Evolutionary conservation across 106 monocot genomes (phyloP), one percentile per base, ranked within the genome.

Genomic region (Posidonia australis): DNA sequence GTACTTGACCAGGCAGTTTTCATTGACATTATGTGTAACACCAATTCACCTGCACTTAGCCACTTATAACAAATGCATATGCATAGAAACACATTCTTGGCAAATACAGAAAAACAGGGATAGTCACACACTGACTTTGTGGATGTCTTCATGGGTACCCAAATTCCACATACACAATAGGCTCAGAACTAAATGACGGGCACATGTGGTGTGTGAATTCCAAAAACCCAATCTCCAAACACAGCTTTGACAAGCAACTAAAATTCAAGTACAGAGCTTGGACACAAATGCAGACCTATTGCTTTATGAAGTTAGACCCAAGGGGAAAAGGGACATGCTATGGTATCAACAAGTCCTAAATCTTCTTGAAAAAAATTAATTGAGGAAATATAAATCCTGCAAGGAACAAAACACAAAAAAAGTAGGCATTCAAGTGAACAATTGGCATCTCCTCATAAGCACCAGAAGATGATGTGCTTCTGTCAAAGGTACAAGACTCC

Each of bases 401-500:
- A 76, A 75, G 48, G 69, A 68, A 58, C 19, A 54, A 63, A 51
- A 54, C 53, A 70, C 51, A 55, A 12, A 49, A 65, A 57, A 68
- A 31, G 51, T 20, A 47, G 44, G 23, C 19, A 21, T 21, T 64
- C 64, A 46, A 26, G 46, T 64, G 46, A 46, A 29, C 28, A 54
- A 54, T 52, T 11, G 77, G 72, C 64, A 76, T 77, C 74, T 77
- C 81, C 67, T 62, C 67, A 76, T 70, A 74, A 65, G 76, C 77
- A 82, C 77, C 68, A 70, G 70, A 81, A 67, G 72, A 77, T 74
- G 77, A 72, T 74, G 75, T 76, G 73, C 67, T 67, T 81, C 71
- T 75, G 62, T 72, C 62, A 79, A 73, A 79, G 64, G 65, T 64
- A 72, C 73, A 76, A 71, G 67, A 77, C 62, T 76, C 67, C 73